Evolutionary conservation across 108 stramenopile species (phyloP).

Genomic region (Bacterosira constricta): DNA sequence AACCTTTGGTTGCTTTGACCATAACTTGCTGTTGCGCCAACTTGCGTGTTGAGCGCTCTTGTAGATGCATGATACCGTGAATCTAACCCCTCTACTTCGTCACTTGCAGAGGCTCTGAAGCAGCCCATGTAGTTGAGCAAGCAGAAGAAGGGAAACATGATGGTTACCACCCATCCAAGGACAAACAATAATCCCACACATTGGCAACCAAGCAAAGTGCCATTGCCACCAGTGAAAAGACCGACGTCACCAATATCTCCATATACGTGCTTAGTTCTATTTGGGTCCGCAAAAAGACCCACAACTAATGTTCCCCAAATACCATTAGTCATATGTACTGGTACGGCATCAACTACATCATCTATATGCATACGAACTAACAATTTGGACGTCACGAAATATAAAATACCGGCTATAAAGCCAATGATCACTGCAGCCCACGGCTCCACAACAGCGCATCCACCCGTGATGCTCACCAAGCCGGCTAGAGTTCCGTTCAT

Average conservation of each 20-base stretch:
- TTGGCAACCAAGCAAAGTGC: conserved; percentile 64
- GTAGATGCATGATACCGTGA: conserved; percentile 49
- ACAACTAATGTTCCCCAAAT: conserved; percentile 86
- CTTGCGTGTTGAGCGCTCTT: not conserved
- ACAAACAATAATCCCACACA: conserved; percentile 72
- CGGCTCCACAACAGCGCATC: conserved; percentile 77
- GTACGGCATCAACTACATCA: conserved; percentile 89
- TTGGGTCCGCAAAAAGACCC: conserved; percentile 71
- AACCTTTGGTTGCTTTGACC: conserved; percentile 5
- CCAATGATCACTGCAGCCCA: conserved; percentile 90
- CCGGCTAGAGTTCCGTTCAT: conserved; percentile 84
- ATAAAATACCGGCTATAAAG: conserved; percentile 77
- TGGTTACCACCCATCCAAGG: conserved; percentile 65
- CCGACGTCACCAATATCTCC: conserved; percentile 34
- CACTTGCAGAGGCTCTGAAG: conserved; percentile 54
- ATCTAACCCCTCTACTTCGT: conserved; percentile 71
- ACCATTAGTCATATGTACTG: too few relatives aligned
- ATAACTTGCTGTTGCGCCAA: not conserved
- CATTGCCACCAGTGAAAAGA: conserved; percentile 45
- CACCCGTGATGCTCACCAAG: conserved; percentile 81
- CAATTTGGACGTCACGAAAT: conserved; percentile 56
- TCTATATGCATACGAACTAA: conserved; percentile 77
- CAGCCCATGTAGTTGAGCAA: conserved; percentile 50
- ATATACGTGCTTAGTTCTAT: conserved; percentile 44
- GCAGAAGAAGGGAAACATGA: conserved; percentile 75